Conservation (phyloP, 305 asterid species). For the Fraxinus latifolia region DNA sequence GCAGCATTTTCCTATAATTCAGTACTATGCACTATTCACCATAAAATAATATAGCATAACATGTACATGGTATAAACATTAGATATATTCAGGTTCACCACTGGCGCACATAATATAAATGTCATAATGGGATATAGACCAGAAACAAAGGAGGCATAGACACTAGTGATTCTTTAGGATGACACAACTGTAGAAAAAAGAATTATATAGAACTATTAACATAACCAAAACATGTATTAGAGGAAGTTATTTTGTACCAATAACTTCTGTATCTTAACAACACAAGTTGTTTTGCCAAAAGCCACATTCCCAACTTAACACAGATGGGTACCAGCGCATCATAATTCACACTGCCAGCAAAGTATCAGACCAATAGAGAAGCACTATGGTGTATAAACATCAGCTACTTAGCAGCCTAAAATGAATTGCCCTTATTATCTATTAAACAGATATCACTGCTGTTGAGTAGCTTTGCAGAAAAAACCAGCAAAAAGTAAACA, state of each 20-base stretch:
- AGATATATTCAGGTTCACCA: background rate
- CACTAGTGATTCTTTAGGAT: background rate
- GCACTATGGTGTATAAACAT: constrained; percentile 3
- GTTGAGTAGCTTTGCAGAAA: background rate
- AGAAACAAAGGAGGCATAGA: background rate
- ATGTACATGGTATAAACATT: background rate
- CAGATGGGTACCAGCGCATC: background rate
- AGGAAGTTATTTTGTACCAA: background rate
- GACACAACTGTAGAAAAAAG: background rate
- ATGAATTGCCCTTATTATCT: constrained; percentile 8
- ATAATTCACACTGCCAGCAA: background rate
- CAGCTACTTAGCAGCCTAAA: constrained; percentile 6
- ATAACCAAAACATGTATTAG: background rate
- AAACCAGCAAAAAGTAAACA: constrained; percentile 8
- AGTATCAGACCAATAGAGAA: constrained; percentile 1
- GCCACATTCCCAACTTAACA: background rate
- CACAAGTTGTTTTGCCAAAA: background rate
- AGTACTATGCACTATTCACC: background rate
- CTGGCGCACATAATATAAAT: background rate
- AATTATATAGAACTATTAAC: background rate
- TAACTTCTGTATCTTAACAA: background rate
- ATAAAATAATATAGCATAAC: background rate
- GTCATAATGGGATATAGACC: background rate
- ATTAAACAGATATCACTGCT: constrained; percentile 3
- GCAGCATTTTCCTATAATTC: background rate